Conservation (phyloP, 495 filamentous ascomycete genomes). For the Gamarada debralockiae region DNA sequence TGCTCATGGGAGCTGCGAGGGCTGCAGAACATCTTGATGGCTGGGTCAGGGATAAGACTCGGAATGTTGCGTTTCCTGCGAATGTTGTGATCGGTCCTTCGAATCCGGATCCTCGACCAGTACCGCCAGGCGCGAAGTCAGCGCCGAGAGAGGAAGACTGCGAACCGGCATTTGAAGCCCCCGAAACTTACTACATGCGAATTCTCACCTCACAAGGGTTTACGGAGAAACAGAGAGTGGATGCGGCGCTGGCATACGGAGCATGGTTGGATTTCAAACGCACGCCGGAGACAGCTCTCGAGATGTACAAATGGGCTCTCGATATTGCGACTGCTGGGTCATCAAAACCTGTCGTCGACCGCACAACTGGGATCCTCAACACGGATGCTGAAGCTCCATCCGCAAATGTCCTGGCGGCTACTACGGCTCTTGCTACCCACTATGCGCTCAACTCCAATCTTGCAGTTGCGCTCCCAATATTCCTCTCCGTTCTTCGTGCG, state of each 20-base stretch:
- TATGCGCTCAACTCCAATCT: conserved; percentile 63
- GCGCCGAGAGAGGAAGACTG: conserved; percentile 71
- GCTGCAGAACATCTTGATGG: conserved; percentile 78
- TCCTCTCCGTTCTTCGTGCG: conserved; percentile 78
- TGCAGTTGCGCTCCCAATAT: conserved; percentile 70
- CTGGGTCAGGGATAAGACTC: conserved; percentile 64
- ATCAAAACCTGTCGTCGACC: conserved; percentile 51
- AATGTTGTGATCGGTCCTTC: conserved; percentile 74
- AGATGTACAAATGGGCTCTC: conserved; percentile 69
- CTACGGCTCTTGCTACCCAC: conserved; percentile 74
- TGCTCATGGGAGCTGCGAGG: conserved; percentile 69
- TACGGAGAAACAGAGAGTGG: conserved; percentile 64
- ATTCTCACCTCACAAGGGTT: conserved; percentile 77
- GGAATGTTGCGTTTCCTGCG: conserved; percentile 59
- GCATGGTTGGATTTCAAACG: conserved; percentile 80
- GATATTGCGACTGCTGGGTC: conserved; percentile 52
- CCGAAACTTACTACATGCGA: conserved; percentile 71
- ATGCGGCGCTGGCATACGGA: conserved; percentile 76
- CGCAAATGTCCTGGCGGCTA: conserved; percentile 65
- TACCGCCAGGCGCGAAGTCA: conserved; percentile 52
- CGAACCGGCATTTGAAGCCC: conserved; percentile 55
- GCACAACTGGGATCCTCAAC: conserved; percentile 55
- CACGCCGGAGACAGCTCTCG: conserved; percentile 51
- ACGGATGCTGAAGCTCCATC: conserved; percentile 50
- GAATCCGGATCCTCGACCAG: conserved; percentile 73